These are phyloP conservation scores for Fallopia convolvulus DNA, from an alignment of 148 eudicot species.

Conservation along the genomic window DNA sequence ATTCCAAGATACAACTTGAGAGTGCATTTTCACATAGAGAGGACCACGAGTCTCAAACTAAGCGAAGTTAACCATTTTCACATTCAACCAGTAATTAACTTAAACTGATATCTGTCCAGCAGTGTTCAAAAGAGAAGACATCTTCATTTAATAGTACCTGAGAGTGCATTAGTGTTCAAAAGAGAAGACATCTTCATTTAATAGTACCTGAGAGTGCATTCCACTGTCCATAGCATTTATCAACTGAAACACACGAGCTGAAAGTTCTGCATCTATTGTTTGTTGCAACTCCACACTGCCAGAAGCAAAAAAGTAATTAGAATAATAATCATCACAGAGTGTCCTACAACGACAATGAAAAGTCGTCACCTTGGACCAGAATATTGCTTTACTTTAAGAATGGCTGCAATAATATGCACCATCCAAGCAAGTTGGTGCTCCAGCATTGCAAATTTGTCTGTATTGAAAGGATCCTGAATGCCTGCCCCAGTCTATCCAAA, in stretches of 20 bases:
- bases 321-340: not conserved
- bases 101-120: not conserved
- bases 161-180: slow-evolving; percentile 32
- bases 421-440: slow-evolving; percentile 94
- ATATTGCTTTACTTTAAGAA: slow-evolving; percentile 52
- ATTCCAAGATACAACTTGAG: not conserved
- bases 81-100: not conserved
- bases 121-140: not conserved
- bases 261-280: slow-evolving; percentile 84
- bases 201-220: slow-evolving; percentile 62
- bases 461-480: slow-evolving; percentile 39
- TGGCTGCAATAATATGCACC: slow-evolving; percentile 77
- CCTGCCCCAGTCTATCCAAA: slow-evolving; percentile 49
- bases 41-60: not conserved
- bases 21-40: not conserved
- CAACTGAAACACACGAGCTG: slow-evolving; percentile 81
- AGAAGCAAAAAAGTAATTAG: slow-evolving; percentile 12
- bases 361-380: slow-evolving; percentile 39
- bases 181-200: not conserved
- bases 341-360: slow-evolving; percentile 5
- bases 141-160: slow-evolving; percentile 40
- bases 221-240: slow-evolving; percentile 75
- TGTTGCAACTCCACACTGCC: slow-evolving; percentile 69
- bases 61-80: not conserved
- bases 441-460: slow-evolving; percentile 38